Evolutionary conservation across 129 eudicot genomes (phyloP).

Genomic region (Ambrosia trifida): DNA sequence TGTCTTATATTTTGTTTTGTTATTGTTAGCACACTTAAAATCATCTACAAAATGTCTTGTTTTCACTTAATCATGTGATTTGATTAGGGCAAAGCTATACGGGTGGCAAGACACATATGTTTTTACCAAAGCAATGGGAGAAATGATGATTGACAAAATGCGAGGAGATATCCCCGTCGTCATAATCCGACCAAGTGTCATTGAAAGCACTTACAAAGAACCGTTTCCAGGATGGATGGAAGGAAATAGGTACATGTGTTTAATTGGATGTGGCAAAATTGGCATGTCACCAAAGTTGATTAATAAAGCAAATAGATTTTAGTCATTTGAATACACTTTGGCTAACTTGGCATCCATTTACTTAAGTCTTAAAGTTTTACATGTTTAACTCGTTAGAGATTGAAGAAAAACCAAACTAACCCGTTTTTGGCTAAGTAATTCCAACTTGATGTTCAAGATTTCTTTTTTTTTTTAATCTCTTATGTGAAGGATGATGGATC

Average conservation of each 20-base stretch:
- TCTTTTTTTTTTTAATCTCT: neutral
- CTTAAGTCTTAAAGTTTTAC: neutral
- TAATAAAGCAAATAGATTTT: too few relatives aligned
- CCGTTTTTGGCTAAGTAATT: neutral
- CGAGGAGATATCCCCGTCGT: slow-evolving; percentile 87
- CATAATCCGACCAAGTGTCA: slow-evolving; percentile 91
- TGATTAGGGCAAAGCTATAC: slow-evolving; percentile 69
- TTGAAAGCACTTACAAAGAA: slow-evolving; percentile 91
- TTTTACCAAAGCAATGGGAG: slow-evolving; percentile 98
- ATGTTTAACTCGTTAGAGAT: neutral
- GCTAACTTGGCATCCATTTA: neutral
- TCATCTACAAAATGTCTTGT: neutral
- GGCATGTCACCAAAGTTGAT: neutral
- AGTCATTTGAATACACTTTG: too few relatives aligned
- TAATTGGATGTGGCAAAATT: neutral
- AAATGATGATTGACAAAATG: slow-evolving; percentile 89
- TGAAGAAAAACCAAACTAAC: neutral
- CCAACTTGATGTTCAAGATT: slow-evolving; percentile 18
- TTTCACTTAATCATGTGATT: neutral
- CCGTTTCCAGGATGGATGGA: slow-evolving; percentile 99
- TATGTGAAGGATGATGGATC: slow-evolving; percentile 92
- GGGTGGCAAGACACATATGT: slow-evolving; percentile 99
- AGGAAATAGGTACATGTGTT: slow-evolving; percentile 72
- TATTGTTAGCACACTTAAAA: neutral
- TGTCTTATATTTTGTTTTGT: neutral